Conservation (phyloP, 2,329 filamentous ascomycete genomes). For the Gyromitra esculenta region DNA sequence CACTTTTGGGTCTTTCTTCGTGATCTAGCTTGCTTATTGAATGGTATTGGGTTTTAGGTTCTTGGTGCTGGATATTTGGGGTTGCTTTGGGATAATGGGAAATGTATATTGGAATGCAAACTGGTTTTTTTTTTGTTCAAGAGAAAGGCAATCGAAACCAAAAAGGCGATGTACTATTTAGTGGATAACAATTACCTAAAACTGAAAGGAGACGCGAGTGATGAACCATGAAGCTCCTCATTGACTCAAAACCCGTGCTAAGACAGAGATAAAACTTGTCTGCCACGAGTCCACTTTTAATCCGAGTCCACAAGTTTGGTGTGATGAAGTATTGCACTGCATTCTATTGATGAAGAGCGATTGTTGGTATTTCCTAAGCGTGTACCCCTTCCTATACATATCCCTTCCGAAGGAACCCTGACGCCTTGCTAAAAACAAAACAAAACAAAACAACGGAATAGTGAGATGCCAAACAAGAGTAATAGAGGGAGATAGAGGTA, state of each 20-base stretch:
- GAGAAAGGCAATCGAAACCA: not conserved
- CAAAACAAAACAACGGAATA: not conserved
- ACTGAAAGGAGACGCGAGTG: not conserved
- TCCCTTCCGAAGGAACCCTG: not conserved
- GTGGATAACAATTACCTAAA: not conserved
- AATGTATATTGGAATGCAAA: conserved; percentile 20
- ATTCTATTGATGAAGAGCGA: conserved; percentile 2
- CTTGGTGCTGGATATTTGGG: not conserved
- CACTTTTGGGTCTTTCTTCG: not conserved
- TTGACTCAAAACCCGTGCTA: not conserved
- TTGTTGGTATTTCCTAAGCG: not conserved
- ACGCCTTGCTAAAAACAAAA: not conserved
- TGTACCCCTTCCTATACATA: not conserved
- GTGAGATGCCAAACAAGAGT: not conserved
- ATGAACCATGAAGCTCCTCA: not conserved
- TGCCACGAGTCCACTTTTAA: too few relatives aligned
- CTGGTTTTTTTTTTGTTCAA: not conserved
- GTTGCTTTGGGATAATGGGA: not conserved
- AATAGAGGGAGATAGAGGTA: not conserved
- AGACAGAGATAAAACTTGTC: not conserved
- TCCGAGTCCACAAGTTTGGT: not conserved
- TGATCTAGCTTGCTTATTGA: not conserved
- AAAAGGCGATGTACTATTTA: not conserved
- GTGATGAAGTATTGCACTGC: not conserved
- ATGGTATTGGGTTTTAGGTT: not conserved